Conservation (phyloP, 2,329 filamentous ascomycete species). For the Epichloe typhina region DNA sequence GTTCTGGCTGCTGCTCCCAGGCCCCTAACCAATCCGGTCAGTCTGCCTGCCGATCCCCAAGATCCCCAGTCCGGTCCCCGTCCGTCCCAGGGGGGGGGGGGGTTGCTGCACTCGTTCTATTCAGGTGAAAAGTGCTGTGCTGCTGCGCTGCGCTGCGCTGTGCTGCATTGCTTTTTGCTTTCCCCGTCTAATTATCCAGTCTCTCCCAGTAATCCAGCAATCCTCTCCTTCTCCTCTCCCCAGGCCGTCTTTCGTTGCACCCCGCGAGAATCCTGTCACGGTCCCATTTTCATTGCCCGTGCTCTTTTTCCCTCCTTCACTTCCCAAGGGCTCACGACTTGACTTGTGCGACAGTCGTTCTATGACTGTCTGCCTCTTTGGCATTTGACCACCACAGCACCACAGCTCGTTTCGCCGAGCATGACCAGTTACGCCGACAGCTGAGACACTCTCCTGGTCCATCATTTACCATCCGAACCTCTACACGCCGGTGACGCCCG, state of each 20-base stretch:
- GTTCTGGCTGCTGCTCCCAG: not conserved
- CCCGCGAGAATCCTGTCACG: too few relatives aligned
- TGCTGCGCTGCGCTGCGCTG: not conserved
- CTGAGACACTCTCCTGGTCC: constrained; percentile 4
- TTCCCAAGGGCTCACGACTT: not conserved
- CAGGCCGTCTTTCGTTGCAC: not conserved
- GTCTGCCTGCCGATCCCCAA: not conserved
- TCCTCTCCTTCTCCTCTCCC: not conserved
- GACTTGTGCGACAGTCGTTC: not conserved
- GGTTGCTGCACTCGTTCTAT: too few relatives aligned
- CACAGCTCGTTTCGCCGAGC: constrained; percentile 1
- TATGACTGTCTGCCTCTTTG: not conserved
- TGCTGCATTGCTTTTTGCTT: not conserved
- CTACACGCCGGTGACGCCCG: not conserved
- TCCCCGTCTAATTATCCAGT: too few relatives aligned
- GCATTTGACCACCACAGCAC: not conserved
- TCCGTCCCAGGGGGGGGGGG: not conserved
- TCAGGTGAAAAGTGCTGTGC: not conserved
- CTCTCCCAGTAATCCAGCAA: too few relatives aligned
- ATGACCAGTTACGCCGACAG: constrained; percentile 1
- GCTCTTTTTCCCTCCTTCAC: not conserved
- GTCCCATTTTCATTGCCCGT: not conserved
- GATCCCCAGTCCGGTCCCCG: not conserved
- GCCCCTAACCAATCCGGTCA: too few relatives aligned
- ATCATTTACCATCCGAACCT: constrained; percentile 2